Conservation (phyloP, 2,329 filamentous ascomycete species). For the Fusarium subtropicale region DNA sequence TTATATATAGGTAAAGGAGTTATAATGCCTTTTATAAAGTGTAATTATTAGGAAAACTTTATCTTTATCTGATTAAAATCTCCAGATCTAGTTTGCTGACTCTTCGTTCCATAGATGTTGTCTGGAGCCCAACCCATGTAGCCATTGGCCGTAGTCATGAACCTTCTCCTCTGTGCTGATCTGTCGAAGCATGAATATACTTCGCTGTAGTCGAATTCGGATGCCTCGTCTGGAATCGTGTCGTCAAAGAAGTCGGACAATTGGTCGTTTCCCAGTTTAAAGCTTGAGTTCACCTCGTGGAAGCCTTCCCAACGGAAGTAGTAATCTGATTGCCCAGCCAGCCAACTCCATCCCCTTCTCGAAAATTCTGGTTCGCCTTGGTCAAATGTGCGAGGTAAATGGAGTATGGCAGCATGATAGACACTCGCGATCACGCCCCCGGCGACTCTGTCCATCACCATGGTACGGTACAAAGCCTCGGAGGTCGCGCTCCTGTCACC, state of each 20-base stretch:
- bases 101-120: not conserved
- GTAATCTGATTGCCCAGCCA: not conserved
- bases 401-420: not conserved
- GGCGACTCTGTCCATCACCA: not conserved
- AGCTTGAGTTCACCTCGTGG: not conserved
- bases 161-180: not conserved
- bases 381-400: not conserved
- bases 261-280: not conserved
- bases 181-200: not conserved
- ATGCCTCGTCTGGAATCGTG: not conserved
- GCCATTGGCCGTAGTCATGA: not conserved
- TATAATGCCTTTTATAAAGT: no score
- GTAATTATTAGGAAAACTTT: no score
- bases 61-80: no score
- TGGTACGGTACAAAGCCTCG: not conserved
- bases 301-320: not conserved
- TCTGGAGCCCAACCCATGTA: not conserved
- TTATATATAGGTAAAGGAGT: no score
- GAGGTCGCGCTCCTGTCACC: not conserved
- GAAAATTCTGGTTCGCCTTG: not conserved
- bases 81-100: not conserved
- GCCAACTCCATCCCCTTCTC: not conserved
- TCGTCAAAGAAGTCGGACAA: not conserved
- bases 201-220: not conserved
- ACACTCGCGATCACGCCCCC: rapidly evolving